Conservation (phyloP, 2,329 filamentous ascomycete genomes). For the Xylaria sp. region DNA sequence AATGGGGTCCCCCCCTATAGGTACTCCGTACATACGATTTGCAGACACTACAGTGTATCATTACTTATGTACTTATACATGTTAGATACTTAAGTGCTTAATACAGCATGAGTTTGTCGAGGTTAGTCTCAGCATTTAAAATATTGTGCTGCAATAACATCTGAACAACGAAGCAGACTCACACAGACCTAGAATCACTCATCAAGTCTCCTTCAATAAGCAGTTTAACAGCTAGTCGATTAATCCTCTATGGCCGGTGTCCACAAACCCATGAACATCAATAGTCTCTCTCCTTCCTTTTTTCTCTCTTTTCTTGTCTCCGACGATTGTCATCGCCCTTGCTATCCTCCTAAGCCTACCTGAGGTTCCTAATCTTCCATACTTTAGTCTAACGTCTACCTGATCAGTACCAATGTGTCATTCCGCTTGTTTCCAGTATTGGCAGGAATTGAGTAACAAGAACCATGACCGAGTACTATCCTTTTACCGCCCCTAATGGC, state of each 20-base stretch:
- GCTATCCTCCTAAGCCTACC: slow-evolving; percentile 10
- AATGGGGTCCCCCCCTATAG: no score
- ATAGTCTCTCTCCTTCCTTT: neutral
- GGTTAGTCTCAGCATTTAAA: neutral
- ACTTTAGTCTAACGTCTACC: slow-evolving; percentile 18
- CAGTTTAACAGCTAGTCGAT: slow-evolving; percentile 32
- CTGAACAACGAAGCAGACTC: neutral
- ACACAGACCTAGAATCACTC: neutral
- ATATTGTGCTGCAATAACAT: neutral
- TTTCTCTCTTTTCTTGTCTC: neutral
- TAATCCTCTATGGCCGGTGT: slow-evolving; percentile 30
- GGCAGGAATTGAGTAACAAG: slow-evolving; percentile 21
- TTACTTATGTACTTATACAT: no score
- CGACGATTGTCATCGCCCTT: neutral
- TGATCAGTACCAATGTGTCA: slow-evolving; percentile 31
- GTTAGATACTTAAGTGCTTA: no score
- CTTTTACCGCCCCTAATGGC: neutral
- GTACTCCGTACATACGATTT: no score
- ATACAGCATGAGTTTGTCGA: no score
- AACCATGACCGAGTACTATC: slow-evolving; percentile 26
- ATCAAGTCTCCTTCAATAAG: slow-evolving; percentile 14
- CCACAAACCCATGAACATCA: slow-evolving; percentile 8
- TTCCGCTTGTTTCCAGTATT: slow-evolving; percentile 29
- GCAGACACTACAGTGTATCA: neutral
- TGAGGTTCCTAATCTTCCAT: slow-evolving; percentile 2